Conservation (phyloP, 1,284 basidiomycete genomes). For the Agroathelia rolfsii region DNA sequence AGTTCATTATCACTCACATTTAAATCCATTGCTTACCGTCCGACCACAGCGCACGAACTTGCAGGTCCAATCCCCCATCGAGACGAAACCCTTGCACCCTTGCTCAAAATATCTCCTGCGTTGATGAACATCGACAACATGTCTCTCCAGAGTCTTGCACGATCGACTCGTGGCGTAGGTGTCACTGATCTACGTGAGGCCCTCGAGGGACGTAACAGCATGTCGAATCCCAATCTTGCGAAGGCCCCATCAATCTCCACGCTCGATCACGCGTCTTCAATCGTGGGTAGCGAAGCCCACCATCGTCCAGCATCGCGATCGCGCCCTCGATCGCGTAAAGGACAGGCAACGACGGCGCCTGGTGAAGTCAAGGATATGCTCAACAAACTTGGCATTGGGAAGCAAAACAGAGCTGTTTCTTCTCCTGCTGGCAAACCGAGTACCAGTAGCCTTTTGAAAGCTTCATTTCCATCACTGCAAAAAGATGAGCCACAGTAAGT, state of each 20-base stretch:
- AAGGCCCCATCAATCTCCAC: slow-evolving; percentile 65
- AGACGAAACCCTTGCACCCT: slow-evolving; percentile 57
- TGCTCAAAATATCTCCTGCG: slow-evolving; percentile 70
- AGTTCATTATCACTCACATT: slow-evolving; percentile 20
- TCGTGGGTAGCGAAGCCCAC: slow-evolving; percentile 31
- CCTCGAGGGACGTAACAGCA: slow-evolving; percentile 68
- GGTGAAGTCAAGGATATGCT: slow-evolving; percentile 73
- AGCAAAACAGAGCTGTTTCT: too few species aligned
- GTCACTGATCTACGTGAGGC: slow-evolving; percentile 82
- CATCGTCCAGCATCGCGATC: slow-evolving; percentile 29
- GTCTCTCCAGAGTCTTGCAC: slow-evolving; percentile 69
- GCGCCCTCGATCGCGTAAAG: slow-evolving; percentile 43
- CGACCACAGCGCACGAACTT: slow-evolving; percentile 48
- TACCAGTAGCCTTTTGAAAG: slow-evolving; percentile 43
- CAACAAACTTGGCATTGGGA: slow-evolving; percentile 68
- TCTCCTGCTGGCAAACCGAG: too few species aligned
- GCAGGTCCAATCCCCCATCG: too few species aligned
- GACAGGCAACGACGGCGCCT: slow-evolving; percentile 33
- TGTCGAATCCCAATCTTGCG: slow-evolving; percentile 63
- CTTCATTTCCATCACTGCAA: slow-evolving; percentile 49
- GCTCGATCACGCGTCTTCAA: slow-evolving; percentile 52
- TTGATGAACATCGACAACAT: slow-evolving; percentile 85
- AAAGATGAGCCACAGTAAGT: slow-evolving; percentile 29
- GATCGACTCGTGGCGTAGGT: slow-evolving; percentile 68
- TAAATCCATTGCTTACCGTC: slow-evolving; percentile 34